Conservation (phyloP, 805 yeast species). For the Pichia pseudocactophila region DNA sequence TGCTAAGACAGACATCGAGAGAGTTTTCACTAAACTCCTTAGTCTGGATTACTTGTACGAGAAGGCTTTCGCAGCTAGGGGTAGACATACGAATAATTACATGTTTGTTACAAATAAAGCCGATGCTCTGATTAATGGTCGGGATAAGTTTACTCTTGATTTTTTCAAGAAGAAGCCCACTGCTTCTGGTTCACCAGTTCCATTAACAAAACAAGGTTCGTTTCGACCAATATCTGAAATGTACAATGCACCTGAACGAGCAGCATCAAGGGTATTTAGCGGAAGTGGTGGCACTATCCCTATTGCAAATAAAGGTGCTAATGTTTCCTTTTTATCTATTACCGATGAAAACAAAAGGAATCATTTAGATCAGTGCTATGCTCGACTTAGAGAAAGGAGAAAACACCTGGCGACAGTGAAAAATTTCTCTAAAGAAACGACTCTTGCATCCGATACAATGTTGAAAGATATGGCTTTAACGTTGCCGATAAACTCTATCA, state of each 20-base stretch:
- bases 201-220: constrained; percentile 4
- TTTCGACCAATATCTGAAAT: constrained; percentile 11
- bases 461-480: constrained; percentile 46
- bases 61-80: constrained; percentile 53
- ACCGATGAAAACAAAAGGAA: constrained; percentile 19
- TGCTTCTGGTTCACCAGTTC: background rate
- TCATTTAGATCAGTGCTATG: constrained; percentile 25
- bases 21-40: constrained; percentile 73
- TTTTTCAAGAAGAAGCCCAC: constrained; percentile 24
- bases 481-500: constrained; percentile 43
- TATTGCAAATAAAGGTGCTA: constrained; percentile 11
- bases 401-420: constrained; percentile 34
- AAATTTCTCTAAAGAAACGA: constrained; percentile 27
- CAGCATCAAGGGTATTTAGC: constrained; percentile 5
- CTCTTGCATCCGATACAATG: constrained; percentile 31
- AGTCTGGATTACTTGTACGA: constrained; percentile 61
- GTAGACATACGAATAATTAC: constrained; percentile 79
- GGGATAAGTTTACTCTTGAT: constrained; percentile 40
- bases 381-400: constrained; percentile 33
- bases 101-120: constrained; percentile 56
- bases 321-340: constrained; percentile 9
- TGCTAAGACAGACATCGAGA: constrained; percentile 64
- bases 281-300: constrained; percentile 1
- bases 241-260: background rate
- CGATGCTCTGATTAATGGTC: constrained; percentile 31